phyloP scores from a whole-genome alignment of 129 eudicot genomes.

The Tagetes patula region DNA sequence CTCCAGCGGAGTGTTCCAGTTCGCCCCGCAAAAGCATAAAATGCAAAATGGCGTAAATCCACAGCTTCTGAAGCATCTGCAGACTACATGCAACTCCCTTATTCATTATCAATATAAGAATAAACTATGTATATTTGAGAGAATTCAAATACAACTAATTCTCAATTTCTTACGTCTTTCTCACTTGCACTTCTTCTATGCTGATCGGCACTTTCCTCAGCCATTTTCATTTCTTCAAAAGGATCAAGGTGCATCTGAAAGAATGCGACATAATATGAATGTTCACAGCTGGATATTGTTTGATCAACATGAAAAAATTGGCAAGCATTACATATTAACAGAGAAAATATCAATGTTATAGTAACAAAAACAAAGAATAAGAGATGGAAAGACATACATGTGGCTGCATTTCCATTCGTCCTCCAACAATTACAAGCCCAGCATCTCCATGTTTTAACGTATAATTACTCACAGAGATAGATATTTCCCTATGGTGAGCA shows the following conservation, averaged over 20 bases:
- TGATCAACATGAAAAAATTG: background rate
- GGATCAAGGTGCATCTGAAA: constrained; percentile 86
- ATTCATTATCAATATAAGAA: background rate
- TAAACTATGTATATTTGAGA: background rate
- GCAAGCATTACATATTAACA: constrained; percentile 1
- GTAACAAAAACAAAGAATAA: constrained; percentile 8
- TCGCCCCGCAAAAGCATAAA: constrained; percentile 92
- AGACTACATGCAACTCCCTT: constrained; percentile 41
- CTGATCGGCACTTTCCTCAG: constrained; percentile 66
- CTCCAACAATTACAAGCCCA: constrained; percentile 88
- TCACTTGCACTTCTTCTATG: constrained; percentile 95
- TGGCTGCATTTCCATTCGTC: constrained; percentile 96
- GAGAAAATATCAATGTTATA: background rate
- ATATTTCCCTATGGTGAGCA: constrained; percentile 92
- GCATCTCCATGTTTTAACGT: constrained; percentile 93
- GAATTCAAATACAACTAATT: background rate
- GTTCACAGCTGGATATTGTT: constrained; percentile 6
- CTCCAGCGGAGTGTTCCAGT: constrained; percentile 89
- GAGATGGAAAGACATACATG: constrained; percentile 62
- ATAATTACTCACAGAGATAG: constrained; percentile 81
- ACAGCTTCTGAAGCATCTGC: constrained; percentile 60
- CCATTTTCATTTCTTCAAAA: constrained; percentile 84
- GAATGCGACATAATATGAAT: constrained; percentile 4
- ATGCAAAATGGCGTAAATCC: constrained; percentile 93
- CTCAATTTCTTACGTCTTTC: constrained; percentile 58